Percentiles rank a stretch among this genome's conserved stretches.
Evolutionary conservation across 768 basidiomycete species (phyloP).

Genomic region (Cystofilobasidium ferigula): DNA sequence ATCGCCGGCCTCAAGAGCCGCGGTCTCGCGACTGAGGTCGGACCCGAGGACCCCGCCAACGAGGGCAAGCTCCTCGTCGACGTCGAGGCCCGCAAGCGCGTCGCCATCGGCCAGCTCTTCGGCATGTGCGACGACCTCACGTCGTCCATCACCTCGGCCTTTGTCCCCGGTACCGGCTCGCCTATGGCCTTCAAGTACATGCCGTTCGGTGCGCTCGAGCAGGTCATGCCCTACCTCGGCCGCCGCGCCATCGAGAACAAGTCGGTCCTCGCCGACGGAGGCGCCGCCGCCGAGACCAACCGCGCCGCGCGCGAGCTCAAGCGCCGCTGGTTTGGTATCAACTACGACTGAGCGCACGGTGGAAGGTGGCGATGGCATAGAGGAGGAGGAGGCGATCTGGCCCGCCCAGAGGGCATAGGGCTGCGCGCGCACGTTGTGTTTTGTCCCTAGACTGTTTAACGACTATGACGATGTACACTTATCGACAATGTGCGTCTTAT

Average conservation of each 20-base stretch:
- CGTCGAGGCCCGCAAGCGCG: slow-evolving; percentile 51
- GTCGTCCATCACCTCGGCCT: slow-evolving; percentile 11
- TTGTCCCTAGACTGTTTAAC: slow-evolving; percentile 3
- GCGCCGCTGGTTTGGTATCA: slow-evolving; percentile 34
- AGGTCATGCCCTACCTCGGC: slow-evolving; percentile 80
- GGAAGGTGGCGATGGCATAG: too few relatives aligned
- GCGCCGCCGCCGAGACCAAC: slow-evolving; percentile 52
- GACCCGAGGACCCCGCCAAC: slow-evolving; percentile 28
- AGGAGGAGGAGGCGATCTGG: too few relatives aligned
- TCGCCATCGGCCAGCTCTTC: slow-evolving; percentile 70
- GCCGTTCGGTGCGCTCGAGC: slow-evolving; percentile 28
- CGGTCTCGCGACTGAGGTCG: slow-evolving; percentile 46
- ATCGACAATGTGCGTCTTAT: too few relatives aligned
- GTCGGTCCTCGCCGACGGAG: slow-evolving; percentile 58
- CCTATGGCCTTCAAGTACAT: slow-evolving; percentile 55
- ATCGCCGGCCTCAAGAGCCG: slow-evolving; percentile 50
- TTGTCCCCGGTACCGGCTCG: slow-evolving; percentile 10
- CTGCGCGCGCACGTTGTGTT: neutral
- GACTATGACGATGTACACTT: slow-evolving; percentile 7
- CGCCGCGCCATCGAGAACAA: slow-evolving; percentile 85
- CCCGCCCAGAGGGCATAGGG: too few relatives aligned
- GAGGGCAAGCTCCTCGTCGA: slow-evolving; percentile 42
- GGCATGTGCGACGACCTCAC: slow-evolving; percentile 27
- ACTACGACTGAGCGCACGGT: neutral
- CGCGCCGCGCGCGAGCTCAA: slow-evolving; percentile 50